phyloP scores from a whole-genome alignment of 2,329 filamentous ascomycete genomes.

The Diaporthe citriasiana region DNA sequence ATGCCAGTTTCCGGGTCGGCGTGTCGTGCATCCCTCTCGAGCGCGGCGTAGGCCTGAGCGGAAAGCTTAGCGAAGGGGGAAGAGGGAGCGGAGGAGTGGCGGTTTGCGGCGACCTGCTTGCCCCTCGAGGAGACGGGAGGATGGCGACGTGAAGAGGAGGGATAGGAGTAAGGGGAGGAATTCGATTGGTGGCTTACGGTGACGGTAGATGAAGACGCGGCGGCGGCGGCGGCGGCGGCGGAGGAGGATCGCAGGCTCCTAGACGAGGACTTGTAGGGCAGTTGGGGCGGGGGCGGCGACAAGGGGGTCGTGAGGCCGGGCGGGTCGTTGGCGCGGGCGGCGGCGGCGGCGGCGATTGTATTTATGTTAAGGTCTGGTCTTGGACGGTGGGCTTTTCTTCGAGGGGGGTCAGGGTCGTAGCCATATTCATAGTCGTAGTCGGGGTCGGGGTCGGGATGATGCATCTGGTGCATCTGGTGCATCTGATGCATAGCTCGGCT shows the following conservation, averaged over 20 bases:
- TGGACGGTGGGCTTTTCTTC: slow-evolving; percentile 45
- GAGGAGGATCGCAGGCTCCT: slow-evolving; percentile 41
- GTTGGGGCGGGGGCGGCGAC: slow-evolving; percentile 36
- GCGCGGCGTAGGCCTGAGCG: slow-evolving; percentile 24
- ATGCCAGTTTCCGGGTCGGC: slow-evolving; percentile 20
- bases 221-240: slow-evolving; percentile 37
- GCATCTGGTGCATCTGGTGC: slow-evolving; percentile 33
- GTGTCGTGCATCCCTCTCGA: slow-evolving; percentile 39
- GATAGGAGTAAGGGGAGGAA: slow-evolving; percentile 41
- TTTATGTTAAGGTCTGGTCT: slow-evolving; percentile 57
- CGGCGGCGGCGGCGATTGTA: slow-evolving; percentile 42
- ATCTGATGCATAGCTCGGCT: slow-evolving; percentile 28
- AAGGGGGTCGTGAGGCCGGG: slow-evolving; percentile 37
- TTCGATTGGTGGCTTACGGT: slow-evolving; percentile 41
- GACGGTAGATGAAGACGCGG: slow-evolving; percentile 36
- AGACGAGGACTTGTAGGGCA: slow-evolving; percentile 41
- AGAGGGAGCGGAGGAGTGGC: slow-evolving; percentile 18
- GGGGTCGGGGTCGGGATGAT: slow-evolving; percentile 23
- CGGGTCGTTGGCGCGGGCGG: slow-evolving; percentile 27
- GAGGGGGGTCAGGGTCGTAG: slow-evolving; percentile 23
- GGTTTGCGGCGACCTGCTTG: slow-evolving; percentile 49
- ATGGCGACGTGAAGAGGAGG: slow-evolving; percentile 42
- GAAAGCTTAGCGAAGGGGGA: slow-evolving; percentile 26
- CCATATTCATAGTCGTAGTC: slow-evolving; percentile 23
- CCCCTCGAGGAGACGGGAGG: slow-evolving; percentile 49